A percentile compares a stretch with the other conserved stretches of the same genome.
phyloP scores from a whole-genome alignment of 257 asterid genomes.

The Dorcoceras hygrometricum region DNA sequence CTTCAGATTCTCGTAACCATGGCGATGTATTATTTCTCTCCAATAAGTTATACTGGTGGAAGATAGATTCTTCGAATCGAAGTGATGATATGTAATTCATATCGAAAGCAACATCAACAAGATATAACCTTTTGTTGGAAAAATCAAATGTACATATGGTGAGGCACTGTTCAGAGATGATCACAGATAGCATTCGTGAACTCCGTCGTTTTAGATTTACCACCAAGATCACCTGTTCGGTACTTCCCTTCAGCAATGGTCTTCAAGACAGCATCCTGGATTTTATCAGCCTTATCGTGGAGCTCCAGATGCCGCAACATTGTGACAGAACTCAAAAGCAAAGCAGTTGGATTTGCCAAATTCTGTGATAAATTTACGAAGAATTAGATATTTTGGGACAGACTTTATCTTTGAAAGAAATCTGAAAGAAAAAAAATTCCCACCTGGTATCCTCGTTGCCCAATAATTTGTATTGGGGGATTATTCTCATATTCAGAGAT shows the following conservation, averaged over 20 bases:
- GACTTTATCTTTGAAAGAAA: background rate
- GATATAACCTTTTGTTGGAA: slow-evolving; percentile 33
- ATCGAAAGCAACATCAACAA: slow-evolving; percentile 18
- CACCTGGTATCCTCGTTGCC: background rate
- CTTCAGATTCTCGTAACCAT: slow-evolving; percentile 17
- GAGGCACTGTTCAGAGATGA: slow-evolving; percentile 39
- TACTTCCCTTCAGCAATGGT: slow-evolving; percentile 91
- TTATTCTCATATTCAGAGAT: background rate
- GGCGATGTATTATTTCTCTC: slow-evolving; percentile 31
- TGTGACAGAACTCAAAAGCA: slow-evolving; percentile 78
- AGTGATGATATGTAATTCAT: slow-evolving; percentile 9
- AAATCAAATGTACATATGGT: slow-evolving; percentile 30
- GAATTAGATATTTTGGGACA: background rate
- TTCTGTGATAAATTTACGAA: slow-evolving; percentile 26
- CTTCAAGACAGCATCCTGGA: slow-evolving; percentile 73
- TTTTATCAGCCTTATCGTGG: slow-evolving; percentile 71
- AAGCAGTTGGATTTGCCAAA: slow-evolving; percentile 71
- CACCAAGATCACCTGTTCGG: slow-evolving; percentile 92
- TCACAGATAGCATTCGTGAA: slow-evolving; percentile 88
- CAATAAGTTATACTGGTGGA: slow-evolving; percentile 24
- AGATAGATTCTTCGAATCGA: slow-evolving; percentile 9
- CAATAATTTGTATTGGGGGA: background rate
- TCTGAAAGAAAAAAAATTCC: background rate
- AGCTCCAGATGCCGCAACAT: slow-evolving; percentile 82
- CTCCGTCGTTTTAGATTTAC: slow-evolving; percentile 70